Conservation (phyloP, 2,329 filamentous ascomycete species). For the Fusarium algeriense region DNA sequence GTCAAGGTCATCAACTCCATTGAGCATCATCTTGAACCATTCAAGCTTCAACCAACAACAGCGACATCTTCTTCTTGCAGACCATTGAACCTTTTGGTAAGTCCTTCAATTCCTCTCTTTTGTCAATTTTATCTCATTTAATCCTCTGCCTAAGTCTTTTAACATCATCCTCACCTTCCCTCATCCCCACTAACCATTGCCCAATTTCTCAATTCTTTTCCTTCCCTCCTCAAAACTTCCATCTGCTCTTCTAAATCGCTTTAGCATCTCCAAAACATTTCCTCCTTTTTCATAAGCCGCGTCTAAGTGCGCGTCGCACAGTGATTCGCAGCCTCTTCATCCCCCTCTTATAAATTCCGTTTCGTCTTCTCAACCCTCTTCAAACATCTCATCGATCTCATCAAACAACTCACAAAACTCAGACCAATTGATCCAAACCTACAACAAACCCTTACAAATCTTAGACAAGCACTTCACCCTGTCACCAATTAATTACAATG, state of each 20-base stretch:
- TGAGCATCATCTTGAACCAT: background rate
- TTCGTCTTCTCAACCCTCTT: background rate
- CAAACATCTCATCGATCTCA: background rate
- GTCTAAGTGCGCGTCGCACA: background rate
- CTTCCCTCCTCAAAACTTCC: background rate
- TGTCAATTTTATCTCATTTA: background rate
- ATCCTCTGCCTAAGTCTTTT: background rate
- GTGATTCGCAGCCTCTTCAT: background rate
- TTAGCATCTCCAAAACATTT: background rate
- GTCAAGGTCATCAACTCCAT: background rate
- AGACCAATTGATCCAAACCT: background rate
- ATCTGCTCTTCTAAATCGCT: background rate
- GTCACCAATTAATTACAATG: constrained; percentile 14
- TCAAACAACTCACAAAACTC: background rate
- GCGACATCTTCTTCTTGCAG: accelerated
- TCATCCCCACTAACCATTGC: background rate
- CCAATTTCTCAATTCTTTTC: background rate
- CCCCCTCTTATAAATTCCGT: background rate
- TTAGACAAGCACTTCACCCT: background rate
- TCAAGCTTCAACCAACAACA: background rate
- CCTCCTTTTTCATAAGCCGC: background rate
- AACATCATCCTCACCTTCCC: background rate
- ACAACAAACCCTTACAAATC: background rate
- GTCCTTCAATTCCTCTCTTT: background rate
- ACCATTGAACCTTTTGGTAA: background rate